Percentiles rank a stretch among this genome's conserved stretches.
Evolutionary conservation across 2,329 filamentous ascomycete species (phyloP).

Genomic region (Colletotrichum scovillei): DNA sequence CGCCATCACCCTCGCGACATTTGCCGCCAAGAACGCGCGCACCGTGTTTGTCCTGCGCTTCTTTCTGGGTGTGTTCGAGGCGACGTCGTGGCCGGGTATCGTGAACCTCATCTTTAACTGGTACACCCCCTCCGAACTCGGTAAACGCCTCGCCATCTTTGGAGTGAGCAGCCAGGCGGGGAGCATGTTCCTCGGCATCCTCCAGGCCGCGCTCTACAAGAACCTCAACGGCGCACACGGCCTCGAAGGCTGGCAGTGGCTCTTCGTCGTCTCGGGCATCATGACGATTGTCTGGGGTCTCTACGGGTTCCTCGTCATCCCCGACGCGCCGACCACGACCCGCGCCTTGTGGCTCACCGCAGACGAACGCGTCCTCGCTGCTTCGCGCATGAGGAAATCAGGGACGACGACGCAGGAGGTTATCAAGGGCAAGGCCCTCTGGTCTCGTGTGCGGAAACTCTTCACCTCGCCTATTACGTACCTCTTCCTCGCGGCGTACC

Average conservation of each 20-base stretch:
- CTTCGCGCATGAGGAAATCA: slow-evolving; percentile 35
- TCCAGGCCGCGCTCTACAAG: slow-evolving; percentile 65
- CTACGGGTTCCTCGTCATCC: slow-evolving; percentile 59
- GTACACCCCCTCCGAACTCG: slow-evolving; percentile 56
- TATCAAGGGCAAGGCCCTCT: slow-evolving; percentile 39
- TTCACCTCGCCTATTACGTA: slow-evolving; percentile 40
- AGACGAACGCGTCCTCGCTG: slow-evolving; percentile 48
- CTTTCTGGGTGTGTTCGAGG: slow-evolving; percentile 54
- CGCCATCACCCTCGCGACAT: background rate
- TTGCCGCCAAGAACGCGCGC: slow-evolving; percentile 23
- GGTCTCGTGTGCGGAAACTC: slow-evolving; percentile 40
- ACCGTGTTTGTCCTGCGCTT: slow-evolving; percentile 54
- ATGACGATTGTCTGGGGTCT: slow-evolving; percentile 67
- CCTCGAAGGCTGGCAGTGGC: slow-evolving; percentile 64
- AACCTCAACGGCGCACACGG: slow-evolving; percentile 61
- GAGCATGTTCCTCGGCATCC: slow-evolving; percentile 66
- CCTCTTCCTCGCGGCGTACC: slow-evolving; percentile 41
- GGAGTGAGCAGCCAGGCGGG: slow-evolving; percentile 62
- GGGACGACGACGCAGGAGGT: slow-evolving; percentile 39
- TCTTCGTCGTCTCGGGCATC: slow-evolving; percentile 68
- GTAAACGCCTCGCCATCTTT: slow-evolving; percentile 62
- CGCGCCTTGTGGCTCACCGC: slow-evolving; percentile 44
- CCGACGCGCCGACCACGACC: slow-evolving; percentile 41
- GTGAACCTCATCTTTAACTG: slow-evolving; percentile 57
- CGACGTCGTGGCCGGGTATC: slow-evolving; percentile 52